These are phyloP conservation scores for Corylus americana DNA, from an alignment of 306 rosid genomes.

Conservation along the genomic window DNA sequence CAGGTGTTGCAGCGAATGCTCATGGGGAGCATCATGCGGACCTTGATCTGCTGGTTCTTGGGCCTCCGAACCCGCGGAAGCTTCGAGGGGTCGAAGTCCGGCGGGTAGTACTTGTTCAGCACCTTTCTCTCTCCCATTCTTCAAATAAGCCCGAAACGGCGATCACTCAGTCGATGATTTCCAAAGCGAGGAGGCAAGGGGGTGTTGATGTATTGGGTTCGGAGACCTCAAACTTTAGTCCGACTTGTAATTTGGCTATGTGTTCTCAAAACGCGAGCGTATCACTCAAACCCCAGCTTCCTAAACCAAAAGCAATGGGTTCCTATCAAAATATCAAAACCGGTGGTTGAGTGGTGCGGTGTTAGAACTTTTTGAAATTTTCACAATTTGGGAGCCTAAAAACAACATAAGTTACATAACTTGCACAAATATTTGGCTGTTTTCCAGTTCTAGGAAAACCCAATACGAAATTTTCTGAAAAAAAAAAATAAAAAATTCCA, in stretches of 20 bases:
- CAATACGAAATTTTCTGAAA: no score
- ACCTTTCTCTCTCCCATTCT: slow-evolving; percentile 94
- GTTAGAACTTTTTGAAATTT: neutral
- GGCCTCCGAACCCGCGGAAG: slow-evolving; percentile 70
- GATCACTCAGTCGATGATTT: neutral
- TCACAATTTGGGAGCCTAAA: neutral
- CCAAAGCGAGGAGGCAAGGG: neutral
- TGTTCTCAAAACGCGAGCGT: no score
- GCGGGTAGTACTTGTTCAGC: slow-evolving; percentile 88
- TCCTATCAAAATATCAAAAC: no score
- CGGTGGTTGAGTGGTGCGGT: no score
- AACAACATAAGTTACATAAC: neutral
- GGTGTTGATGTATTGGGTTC: no score
- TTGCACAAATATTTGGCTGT: neutral
- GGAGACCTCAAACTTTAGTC: no score
- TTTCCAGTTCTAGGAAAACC: no score
- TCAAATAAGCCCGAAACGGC: neutral
- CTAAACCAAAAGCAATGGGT: no score
- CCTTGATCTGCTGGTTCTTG: slow-evolving; percentile 84
- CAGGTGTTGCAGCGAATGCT: slow-evolving; percentile 94
- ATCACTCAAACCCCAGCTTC: no score
- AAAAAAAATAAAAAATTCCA: no score
- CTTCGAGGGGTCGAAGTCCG: slow-evolving; percentile 88
- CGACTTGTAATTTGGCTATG: no score
- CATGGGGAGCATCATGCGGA: slow-evolving; percentile 99